These are phyloP conservation scores for Cercospora sojina DNA, from an alignment of 2,329 filamentous ascomycete species.

Conservation along the genomic window DNA sequence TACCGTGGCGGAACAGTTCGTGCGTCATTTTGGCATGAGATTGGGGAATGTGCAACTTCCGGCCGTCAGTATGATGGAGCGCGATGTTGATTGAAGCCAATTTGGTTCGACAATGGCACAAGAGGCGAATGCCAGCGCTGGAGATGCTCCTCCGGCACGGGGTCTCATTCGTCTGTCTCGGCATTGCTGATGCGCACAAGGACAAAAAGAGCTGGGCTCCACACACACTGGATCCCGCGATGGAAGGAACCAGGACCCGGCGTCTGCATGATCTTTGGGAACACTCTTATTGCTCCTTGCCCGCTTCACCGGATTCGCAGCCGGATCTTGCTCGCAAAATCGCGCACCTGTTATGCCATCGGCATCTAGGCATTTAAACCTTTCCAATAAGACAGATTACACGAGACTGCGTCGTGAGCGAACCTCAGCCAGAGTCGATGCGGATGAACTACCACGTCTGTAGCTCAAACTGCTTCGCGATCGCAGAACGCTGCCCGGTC, in stretches of 20 bases:
- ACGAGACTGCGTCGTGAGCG: background rate
- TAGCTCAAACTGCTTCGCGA: background rate
- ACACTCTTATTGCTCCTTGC: background rate
- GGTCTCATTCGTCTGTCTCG: background rate
- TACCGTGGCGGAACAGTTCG: slow-evolving; percentile 44
- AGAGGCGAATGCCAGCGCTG: background rate
- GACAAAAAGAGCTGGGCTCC: background rate
- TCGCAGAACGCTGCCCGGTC: background rate
- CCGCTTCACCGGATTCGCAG: too few relatives aligned
- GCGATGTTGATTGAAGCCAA: slow-evolving; percentile 14
- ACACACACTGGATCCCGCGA: background rate
- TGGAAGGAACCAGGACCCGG: background rate
- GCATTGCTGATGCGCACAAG: background rate
- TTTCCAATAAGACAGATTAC: background rate
- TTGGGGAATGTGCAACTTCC: slow-evolving; percentile 31
- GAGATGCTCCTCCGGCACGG: background rate
- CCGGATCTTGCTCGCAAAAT: background rate
- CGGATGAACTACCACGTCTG: background rate
- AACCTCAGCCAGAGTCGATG: background rate
- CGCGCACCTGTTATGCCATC: background rate
- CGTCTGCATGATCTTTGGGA: background rate
- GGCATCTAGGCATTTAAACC: background rate
- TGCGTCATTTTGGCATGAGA: slow-evolving; percentile 39
- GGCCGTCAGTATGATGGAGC: slow-evolving; percentile 24
- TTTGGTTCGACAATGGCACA: background rate